Conservation (phyloP, 495 filamentous ascomycete genomes). For the Lasiosphaeria hispida region DNA sequence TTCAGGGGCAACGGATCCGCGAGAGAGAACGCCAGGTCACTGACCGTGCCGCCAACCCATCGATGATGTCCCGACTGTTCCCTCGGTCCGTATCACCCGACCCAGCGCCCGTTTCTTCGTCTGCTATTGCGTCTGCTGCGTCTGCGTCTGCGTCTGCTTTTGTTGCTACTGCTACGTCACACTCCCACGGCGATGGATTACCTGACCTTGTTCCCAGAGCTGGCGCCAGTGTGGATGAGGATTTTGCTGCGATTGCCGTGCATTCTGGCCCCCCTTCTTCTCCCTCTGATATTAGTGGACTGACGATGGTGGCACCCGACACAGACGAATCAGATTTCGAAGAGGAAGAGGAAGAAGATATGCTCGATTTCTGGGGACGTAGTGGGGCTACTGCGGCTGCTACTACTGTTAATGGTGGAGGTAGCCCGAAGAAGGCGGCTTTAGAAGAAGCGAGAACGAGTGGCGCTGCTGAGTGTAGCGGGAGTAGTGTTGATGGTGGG, state of each 20-base stretch:
- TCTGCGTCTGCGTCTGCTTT: neutral
- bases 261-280: neutral
- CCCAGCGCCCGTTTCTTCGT: too few species aligned
- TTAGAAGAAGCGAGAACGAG: too few species aligned
- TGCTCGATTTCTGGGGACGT: constrained; percentile 64
- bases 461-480: too few species aligned
- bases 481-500: too few species aligned
- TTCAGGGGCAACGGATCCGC: neutral
- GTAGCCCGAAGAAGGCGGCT: too few species aligned
- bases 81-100: neutral
- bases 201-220: too few species aligned
- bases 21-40: neutral
- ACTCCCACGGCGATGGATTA: too few species aligned
- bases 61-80: constrained; percentile 1
- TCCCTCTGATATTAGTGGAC: neutral
- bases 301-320: neutral
- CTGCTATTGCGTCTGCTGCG: neutral
- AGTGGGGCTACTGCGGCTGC: constrained; percentile 5
- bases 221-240: too few species aligned
- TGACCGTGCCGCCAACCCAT: constrained; percentile 2
- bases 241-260: too few species aligned
- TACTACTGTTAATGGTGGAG: neutral
- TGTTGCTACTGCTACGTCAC: too few species aligned
- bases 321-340: neutral
- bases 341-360: constrained; percentile 44